phyloP scores from a whole-genome alignment of 2,329 filamentous ascomycete genomes.

The Sporothrix curviconia region DNA sequence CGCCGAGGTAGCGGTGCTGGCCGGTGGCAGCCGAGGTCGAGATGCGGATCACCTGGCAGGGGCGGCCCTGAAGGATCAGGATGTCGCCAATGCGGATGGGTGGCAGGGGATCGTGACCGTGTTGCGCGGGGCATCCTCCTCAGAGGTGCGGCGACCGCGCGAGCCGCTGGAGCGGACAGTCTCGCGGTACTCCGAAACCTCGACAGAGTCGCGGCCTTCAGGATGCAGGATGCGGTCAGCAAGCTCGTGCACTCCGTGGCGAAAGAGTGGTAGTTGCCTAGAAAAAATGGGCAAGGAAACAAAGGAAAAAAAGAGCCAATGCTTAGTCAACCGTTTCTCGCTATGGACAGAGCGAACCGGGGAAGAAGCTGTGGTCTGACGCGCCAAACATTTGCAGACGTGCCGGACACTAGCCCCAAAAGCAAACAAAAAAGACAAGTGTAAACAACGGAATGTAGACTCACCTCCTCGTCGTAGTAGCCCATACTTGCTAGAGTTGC shows the following conservation, averaged over 20 bases:
- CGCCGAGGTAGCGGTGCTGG: conserved; percentile 99
- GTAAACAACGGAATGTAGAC: conserved; percentile 20
- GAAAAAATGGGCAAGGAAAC: neutral
- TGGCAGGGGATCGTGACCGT: conserved; percentile 98
- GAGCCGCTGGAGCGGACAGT: conserved; percentile 23
- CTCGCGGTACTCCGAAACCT: conserved; percentile 44
- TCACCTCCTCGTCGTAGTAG: conserved; percentile 59
- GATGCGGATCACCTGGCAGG: conserved; percentile 99
- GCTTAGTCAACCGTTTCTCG: conserved; percentile 15
- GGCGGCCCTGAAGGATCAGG: conserved; percentile 96
- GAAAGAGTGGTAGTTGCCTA: conserved; percentile 56
- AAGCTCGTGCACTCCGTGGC: conserved; percentile 49
- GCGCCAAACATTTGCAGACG: neutral
- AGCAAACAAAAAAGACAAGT: neutral
- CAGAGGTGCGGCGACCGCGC: conserved; percentile 25
- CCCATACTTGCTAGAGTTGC: conserved; percentile 55
- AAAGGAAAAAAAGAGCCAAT: neutral
- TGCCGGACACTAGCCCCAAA: neutral
- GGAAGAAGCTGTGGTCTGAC: neutral
- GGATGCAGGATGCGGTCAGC: conserved; percentile 48
- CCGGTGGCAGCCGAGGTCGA: conserved; percentile 95
- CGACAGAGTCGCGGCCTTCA: conserved; percentile 41
- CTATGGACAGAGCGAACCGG: conserved; percentile 16
- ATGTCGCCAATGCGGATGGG: conserved; percentile 98
- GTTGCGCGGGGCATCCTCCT: conserved; percentile 50